Conservation (phyloP, 2,329 filamentous ascomycete genomes). For the Trichoderma sp. region DNA sequence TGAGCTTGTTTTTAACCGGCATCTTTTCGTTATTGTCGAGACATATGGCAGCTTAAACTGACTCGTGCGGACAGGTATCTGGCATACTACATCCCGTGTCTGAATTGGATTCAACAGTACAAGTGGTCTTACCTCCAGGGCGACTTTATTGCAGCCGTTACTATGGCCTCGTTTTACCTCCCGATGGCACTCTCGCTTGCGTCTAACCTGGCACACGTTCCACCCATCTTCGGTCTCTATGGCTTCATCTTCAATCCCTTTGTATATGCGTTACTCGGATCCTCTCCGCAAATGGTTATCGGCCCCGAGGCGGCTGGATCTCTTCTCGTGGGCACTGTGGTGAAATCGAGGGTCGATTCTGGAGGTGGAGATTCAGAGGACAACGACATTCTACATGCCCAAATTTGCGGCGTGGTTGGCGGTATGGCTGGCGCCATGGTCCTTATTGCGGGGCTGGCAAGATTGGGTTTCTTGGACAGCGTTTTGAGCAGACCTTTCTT, state of each 20-base stretch:
- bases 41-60: not conserved
- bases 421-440: conserved; percentile 86
- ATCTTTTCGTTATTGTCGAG: not conserved
- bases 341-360: conserved; percentile 71
- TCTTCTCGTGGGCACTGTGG: conserved; percentile 81
- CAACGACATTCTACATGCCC: conserved; percentile 66
- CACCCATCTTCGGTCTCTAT: conserved; percentile 91
- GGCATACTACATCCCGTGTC: conserved; percentile 86
- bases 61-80: conserved; percentile 61
- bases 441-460: conserved; percentile 77
- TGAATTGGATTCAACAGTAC: conserved; percentile 90
- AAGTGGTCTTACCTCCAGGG: conserved; percentile 76
- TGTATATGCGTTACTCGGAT: conserved; percentile 86
- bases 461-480: conserved; percentile 90
- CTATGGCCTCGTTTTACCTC: conserved; percentile 98
- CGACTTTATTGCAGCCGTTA: conserved; percentile 83
- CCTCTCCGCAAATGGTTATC: conserved; percentile 88
- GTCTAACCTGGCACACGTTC: conserved; percentile 86
- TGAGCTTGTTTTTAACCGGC: conserved; percentile 41
- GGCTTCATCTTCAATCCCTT: conserved; percentile 90
- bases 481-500: conserved; percentile 90
- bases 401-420: conserved; percentile 83
- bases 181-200: conserved; percentile 95
- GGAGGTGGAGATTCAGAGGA: conserved; percentile 62
- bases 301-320: conserved; percentile 94